Evolutionary conservation across 2,329 filamentous ascomycete genomes (phyloP).

Genomic region (Trichothecium sympodiale): DNA sequence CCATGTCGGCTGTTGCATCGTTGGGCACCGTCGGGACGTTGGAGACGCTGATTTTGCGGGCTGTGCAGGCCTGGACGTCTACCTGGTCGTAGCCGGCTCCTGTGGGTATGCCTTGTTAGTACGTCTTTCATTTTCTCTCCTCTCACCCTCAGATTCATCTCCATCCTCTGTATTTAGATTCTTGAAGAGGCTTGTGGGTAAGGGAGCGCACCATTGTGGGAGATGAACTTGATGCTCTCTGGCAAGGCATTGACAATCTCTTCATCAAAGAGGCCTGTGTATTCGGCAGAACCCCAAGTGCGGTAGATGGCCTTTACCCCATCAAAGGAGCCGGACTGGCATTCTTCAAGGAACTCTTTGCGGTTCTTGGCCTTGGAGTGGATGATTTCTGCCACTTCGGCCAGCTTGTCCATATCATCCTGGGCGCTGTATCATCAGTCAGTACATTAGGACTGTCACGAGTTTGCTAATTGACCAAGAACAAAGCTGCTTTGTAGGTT

Average conservation of each 20-base stretch:
- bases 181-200: not conserved
- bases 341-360: slow-evolving; percentile 58
- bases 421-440: slow-evolving; percentile 58
- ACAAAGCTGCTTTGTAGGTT: too few species aligned
- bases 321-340: slow-evolving; percentile 52
- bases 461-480: too few species aligned
- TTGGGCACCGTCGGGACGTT: slow-evolving; percentile 76
- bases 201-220: slow-evolving; percentile 41
- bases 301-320: slow-evolving; percentile 56
- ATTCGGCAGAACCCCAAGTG: slow-evolving; percentile 52
- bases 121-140: too few species aligned
- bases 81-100: slow-evolving; percentile 81
- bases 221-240: slow-evolving; percentile 42
- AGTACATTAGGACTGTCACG: too few species aligned
- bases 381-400: slow-evolving; percentile 53
- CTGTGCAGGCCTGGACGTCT: slow-evolving; percentile 60
- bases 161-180: too few species aligned
- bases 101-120: slow-evolving; percentile 17
- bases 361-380: slow-evolving; percentile 50
- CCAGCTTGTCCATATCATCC: slow-evolving; percentile 51
- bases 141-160: too few species aligned
- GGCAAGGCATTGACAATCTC: slow-evolving; percentile 54
- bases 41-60: slow-evolving; percentile 56
- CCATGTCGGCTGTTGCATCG: slow-evolving; percentile 72
- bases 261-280: slow-evolving; percentile 60